A percentile compares a stretch with the other conserved stretches of the same genome.
These are phyloP conservation scores for Pleurostoma richardsiae DNA, from an alignment of 2,329 filamentous ascomycete genomes.

Conservation along the genomic window DNA sequence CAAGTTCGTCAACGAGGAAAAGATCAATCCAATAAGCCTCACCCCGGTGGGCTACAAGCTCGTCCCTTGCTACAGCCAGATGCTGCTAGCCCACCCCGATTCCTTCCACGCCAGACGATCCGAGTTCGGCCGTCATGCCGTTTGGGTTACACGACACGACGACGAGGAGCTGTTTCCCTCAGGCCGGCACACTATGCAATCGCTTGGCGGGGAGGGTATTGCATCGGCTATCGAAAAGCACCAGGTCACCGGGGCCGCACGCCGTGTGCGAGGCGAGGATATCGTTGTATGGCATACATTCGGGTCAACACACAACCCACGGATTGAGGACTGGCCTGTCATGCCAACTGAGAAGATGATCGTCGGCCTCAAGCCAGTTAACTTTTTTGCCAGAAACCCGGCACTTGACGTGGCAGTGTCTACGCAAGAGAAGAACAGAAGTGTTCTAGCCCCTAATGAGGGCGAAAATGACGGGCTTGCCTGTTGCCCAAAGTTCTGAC, in stretches of 20 bases:
- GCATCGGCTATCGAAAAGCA: constrained; percentile 18
- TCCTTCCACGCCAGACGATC: constrained; percentile 52
- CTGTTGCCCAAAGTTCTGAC: too few relatives aligned
- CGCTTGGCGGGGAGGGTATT: constrained; percentile 13
- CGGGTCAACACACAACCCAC: constrained; percentile 48
- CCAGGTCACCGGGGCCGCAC: background rate
- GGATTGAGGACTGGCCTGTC: constrained; percentile 53
- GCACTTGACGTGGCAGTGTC: constrained; percentile 30
- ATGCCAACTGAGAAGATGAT: constrained; percentile 54
- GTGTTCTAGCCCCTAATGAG: constrained; percentile 17
- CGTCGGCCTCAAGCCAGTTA: constrained; percentile 41
- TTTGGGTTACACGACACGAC: constrained; percentile 51
- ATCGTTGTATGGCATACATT: constrained; percentile 8
- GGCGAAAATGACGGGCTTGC: background rate
- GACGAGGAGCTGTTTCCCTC: constrained; percentile 57
- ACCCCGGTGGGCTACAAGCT: constrained; percentile 47
- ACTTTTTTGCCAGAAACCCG: constrained; percentile 46
- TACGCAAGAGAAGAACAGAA: constrained; percentile 25
- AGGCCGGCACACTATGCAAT: constrained; percentile 49
- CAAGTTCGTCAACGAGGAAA: constrained; percentile 42
- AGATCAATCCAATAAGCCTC: constrained; percentile 41
- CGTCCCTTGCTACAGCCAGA: constrained; percentile 45
- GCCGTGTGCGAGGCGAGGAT: background rate
- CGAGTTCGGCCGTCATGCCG: constrained; percentile 52
- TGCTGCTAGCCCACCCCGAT: constrained; percentile 47